Evolutionary conservation across 1,284 basidiomycete species (phyloP), one percentile per base, ranked within the genome.

Genomic region (Pascua sp.): DNA sequence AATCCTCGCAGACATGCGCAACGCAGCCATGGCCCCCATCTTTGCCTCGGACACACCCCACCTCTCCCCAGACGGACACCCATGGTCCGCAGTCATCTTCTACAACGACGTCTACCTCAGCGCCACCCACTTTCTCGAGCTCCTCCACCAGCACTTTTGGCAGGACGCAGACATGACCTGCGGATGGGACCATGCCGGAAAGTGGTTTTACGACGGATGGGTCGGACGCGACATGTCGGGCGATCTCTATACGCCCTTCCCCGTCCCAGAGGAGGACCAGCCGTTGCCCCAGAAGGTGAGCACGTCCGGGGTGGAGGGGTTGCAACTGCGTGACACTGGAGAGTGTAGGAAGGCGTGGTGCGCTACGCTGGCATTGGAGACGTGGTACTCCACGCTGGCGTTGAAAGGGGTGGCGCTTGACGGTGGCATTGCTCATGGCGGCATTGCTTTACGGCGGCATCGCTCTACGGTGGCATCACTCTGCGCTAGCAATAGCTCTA

Each of bases 181-280:
- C 52, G 77, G 76, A 16, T 72, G 77, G 65, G 79, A 80, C 65
- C 78, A 76, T 59, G 69, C 71, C n/a, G 72, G 72, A 12, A 66
- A 68, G 55, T 73, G 76, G 69, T 75, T 79, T 57, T 80, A 79
- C 63, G 78, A 79, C 67, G 76, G 75, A 24, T 80, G 79, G 77
- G 75, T 79, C n/a, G 68, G 75, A 17, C 67, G 78, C 47, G 73
- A 75, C 58, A 78, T 79, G 71, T 59, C 57, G 16, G 78, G 78
- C 4, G 71, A 74, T 63, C 54, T 72, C 53, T 73, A 68, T 49
- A 71, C 67, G 10, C 72, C 66, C 7, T 75, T 75, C 67, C 73
- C 73, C 11, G 73, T 75, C 2, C 71, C 67, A n/a, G 67, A 73
- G 52, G 73, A 75, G 56, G 70, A 73, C 47, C 63, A 73, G 55